phyloP scores from a whole-genome alignment of 768 basidiomycete genomes.

The Jaapia argillacea region DNA sequence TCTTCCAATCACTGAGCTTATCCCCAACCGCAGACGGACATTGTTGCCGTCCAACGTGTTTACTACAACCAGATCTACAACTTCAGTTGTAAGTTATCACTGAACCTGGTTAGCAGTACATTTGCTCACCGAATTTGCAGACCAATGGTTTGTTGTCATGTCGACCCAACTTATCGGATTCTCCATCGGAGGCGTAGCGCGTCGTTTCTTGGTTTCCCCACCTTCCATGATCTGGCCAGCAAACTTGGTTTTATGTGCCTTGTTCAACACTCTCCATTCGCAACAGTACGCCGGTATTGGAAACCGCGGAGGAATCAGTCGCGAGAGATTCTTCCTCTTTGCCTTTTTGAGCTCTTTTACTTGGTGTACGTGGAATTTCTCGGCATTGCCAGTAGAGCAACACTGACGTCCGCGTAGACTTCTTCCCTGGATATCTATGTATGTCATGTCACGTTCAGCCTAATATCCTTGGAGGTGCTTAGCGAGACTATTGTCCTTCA shows the following conservation, averaged over 20 bases:
- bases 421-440: constrained; percentile 36
- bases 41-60: constrained; percentile 63
- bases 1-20: background rate
- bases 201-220: constrained; percentile 65
- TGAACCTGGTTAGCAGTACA: constrained; percentile 18
- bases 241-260: constrained; percentile 64
- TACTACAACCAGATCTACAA: constrained; percentile 51
- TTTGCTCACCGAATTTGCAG: constrained; percentile 7
- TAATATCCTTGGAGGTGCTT: constrained; percentile 89
- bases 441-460: constrained; percentile 79
- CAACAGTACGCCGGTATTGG: constrained; percentile 57
- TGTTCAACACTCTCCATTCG: constrained; percentile 73
- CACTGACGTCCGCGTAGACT: too few species aligned
- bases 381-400: too few species aligned
- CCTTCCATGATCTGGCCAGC: constrained; percentile 64
- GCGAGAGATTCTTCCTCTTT: constrained; percentile 70
- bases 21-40: constrained; percentile 39
- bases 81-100: constrained; percentile 46
- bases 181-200: constrained; percentile 67
- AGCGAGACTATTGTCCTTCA: too few species aligned
- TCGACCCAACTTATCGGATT: constrained; percentile 74
- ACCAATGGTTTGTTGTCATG: constrained; percentile 76
- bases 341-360: constrained; percentile 43
- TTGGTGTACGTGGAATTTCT: constrained; percentile 46
- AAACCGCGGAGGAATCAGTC: constrained; percentile 49